Percentiles rank a stretch among this genome's conserved stretches.
Conservation (phyloP, 108 stramenopile species). For the Aurantiochytrium sp. region DNA sequence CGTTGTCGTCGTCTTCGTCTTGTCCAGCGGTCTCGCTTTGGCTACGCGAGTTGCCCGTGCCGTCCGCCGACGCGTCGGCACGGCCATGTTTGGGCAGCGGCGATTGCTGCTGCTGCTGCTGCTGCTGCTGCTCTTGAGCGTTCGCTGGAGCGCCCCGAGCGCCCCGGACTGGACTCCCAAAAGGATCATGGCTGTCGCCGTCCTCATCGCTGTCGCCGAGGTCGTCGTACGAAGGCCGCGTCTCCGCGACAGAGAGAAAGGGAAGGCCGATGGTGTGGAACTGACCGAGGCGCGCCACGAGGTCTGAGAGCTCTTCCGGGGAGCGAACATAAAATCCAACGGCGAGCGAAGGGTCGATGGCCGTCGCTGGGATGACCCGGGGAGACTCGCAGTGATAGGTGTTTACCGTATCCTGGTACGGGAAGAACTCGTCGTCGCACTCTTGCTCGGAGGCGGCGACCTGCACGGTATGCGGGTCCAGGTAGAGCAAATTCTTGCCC, state of each 20-base stretch:
- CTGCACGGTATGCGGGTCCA: conserved; percentile 57
- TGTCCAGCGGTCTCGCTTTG: not conserved
- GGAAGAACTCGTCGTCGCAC: not conserved
- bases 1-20: not conserved
- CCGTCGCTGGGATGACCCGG: conserved; percentile 36
- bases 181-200: not conserved
- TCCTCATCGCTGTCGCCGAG: not conserved
- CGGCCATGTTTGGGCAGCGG: no score
- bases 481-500: conserved; percentile 9
- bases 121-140: no score
- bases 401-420: not conserved
- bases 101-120: no score
- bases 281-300: not conserved
- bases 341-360: conserved; percentile 53
- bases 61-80: no score
- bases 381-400: conserved; percentile 38
- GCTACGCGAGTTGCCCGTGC: no score
- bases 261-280: not conserved
- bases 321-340: conserved; percentile 45
- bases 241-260: not conserved
- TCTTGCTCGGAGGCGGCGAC: conserved; percentile 33
- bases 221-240: not conserved
- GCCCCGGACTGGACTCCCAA: no score
- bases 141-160: no score
- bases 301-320: conserved; percentile 41